Evolutionary conservation across 768 basidiomycete species (phyloP).

Genomic region (Cyclocybe cylindracea): DNA sequence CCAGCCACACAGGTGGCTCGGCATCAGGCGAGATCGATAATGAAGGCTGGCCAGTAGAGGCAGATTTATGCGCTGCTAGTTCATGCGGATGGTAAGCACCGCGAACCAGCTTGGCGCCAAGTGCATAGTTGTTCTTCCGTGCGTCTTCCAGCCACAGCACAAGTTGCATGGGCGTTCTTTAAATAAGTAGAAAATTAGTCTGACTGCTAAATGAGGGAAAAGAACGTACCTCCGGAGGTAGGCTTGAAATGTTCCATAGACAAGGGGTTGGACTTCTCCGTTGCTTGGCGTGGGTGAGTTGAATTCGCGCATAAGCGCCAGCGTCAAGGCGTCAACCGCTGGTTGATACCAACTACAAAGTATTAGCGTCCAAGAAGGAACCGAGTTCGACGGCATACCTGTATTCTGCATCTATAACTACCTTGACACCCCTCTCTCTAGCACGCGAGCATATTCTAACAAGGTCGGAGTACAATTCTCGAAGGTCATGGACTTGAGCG

Average conservation of each 20-base stretch:
- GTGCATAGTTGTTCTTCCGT: conserved; percentile 60
- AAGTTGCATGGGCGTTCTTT: conserved; percentile 72
- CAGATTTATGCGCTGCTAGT: conserved; percentile 44
- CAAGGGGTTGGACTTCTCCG: conserved; percentile 55
- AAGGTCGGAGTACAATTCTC: conserved; percentile 63
- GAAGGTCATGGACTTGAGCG: conserved; percentile 62
- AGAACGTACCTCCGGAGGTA: conserved; percentile 72
- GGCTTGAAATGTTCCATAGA: conserved; percentile 89
- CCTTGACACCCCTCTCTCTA: conserved; percentile 57
- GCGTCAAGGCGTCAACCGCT: conserved; percentile 79
- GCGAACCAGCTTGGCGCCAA: conserved; percentile 91
- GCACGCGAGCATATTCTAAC: conserved; percentile 65
- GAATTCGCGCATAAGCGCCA: conserved; percentile 75
- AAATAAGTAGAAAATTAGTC: neutral
- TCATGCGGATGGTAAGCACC: conserved; percentile 91
- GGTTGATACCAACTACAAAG: conserved; percentile 66
- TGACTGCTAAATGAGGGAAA: neutral
- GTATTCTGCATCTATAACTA: conserved; percentile 88
- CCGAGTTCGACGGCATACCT: conserved; percentile 37
- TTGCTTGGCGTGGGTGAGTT: conserved; percentile 46
- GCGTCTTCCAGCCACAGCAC: conserved; percentile 66
- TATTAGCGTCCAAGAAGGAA: neutral
- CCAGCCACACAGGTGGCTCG: conserved; percentile 66
- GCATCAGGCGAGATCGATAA: conserved; percentile 59
- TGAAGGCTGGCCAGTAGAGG: conserved; percentile 15